Percentiles rank a stretch among this genome's conserved stretches.
These are phyloP conservation scores for Alternaria sp. DNA, from an alignment of 2,329 filamentous ascomycete species.

Conservation along the genomic window DNA sequence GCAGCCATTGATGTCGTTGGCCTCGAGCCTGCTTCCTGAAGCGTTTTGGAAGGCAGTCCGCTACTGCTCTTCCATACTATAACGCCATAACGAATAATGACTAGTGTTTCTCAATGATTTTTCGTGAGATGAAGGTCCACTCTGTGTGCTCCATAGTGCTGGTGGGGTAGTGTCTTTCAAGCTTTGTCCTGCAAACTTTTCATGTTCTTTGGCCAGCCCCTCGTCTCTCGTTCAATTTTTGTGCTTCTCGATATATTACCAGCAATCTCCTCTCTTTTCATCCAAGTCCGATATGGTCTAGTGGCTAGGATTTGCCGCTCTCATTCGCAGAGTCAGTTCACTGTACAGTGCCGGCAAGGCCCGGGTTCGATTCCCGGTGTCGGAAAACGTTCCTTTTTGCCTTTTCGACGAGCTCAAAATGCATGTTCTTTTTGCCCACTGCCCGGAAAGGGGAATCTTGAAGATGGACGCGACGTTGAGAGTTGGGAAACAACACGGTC, in stretches of 20 bases:
- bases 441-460: too few species aligned
- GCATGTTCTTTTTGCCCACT: neutral
- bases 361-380: conserved; percentile 24
- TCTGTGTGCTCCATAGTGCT: neutral
- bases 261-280: neutral
- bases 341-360: conserved; percentile 22
- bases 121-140: neutral
- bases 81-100: neutral
- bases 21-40: neutral
- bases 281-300: conserved; percentile 20
- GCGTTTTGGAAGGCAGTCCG: neutral
- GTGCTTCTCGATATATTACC: neutral
- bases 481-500: neutral
- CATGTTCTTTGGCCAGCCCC: neutral
- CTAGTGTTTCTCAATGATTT: neutral
- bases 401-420: neutral
- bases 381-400: conserved; percentile 11
- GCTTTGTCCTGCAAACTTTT: neutral
- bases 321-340: conserved; percentile 21
- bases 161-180: neutral
- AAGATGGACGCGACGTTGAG: neutral
- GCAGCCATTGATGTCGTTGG: neutral
- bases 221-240: too few species aligned
- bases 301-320: conserved; percentile 25
- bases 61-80: neutral